Base-by-base conservation (phyloP, 2,329 filamentous ascomycete species). In the Epichloe uncinata region DNA sequence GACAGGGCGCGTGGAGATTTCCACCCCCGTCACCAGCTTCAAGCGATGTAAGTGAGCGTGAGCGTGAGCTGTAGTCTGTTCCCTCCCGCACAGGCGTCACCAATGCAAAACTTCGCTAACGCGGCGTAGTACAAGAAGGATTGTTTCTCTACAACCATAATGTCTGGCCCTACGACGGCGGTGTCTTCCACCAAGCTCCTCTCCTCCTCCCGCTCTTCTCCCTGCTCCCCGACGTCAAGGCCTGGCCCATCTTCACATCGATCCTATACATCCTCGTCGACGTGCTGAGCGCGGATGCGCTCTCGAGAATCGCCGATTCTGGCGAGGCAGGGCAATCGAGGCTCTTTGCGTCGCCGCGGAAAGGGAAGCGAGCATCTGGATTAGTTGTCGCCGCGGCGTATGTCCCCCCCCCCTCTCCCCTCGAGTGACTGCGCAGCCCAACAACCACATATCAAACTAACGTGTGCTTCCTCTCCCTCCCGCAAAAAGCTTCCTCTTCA, bases 151-250 rank as follows among this genome's bases (percentile, higher is more conserved):
- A 97, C 67, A 90, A 87, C 56, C 87, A 94, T 66, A 94, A 95
- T 71, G 87, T 97, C 51, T 96, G 89, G 53, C 93, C 93, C 1
- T 98, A 97, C 70, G 89, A 98, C 66, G 93, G 93, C 56, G 93
- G 93, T 60, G 87, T 83, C 63, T 83, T 78, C 65, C 77, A 81
- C 68, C 76, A 95, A 74, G 88, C 90, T 41, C 93, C 93, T 45
- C 75, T 98, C 50, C 78, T 98, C 40, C 80, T 98, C 52, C 88
- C 91, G 43, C 77, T 97, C 56, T 96, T 97, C 73, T 87, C 88
- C 36, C 77, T 96, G 42, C 77, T 98, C 42, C 91, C 93, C 9
- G 78, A 83, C 63, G 75, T 81, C 45, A 70, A 75, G 54, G 64
- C 69, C 48, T 80, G 80, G 60, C 84, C 87, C 22, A 73, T 90